Base-by-base conservation (phyloP, 352 stramenopile genomes). In the Thalassiosira hispida region DNA sequence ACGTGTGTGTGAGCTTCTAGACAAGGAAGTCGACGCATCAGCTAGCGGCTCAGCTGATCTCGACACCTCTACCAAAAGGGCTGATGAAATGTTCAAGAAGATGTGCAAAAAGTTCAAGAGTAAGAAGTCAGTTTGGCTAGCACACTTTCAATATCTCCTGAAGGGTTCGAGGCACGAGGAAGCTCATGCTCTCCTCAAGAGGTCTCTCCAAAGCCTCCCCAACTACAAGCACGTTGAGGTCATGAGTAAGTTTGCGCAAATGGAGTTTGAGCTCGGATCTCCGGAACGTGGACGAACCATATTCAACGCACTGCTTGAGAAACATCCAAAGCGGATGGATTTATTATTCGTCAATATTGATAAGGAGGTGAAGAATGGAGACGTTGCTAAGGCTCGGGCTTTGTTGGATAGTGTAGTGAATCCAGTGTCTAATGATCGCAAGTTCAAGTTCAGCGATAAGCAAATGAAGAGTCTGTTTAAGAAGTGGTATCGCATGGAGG, bases 391-490 rank as follows among this genome's bases (percentile, higher is more conserved):
- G n/a, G 96, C 96, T 55, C 92, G 96, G 35, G 81, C 88, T 22
- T 88, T 98, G 52, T 97, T 98, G 55, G 92, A 97, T 68, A 95
- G 94, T 11, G 85, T 97, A n/a, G 67, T 97, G 16, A 92, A 93
- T 70, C 69, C 72, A 31, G 66, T 72, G 25, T 52, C 56, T 33
- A n/a, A 76, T 20, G 75, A 76, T 33, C 35, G 60, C 20, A 78
- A 84, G 18, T 96, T 98, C 89, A 96, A 98, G 31, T 97, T 98
- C 51, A 97, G 91, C 6, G 92, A 97, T 70, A 98, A 98, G 83
- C 97, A 98, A 92, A 98, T 99, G 96, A 98, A 98, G 88, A 97
- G 96, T 72, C 77, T 98, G 68, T 99, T 99, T 90, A 98, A 98
- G 81, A 98, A 98, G 83, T 98, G 94, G 87, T 91, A 98, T 71